These are phyloP conservation scores for Calonectria naviculata DNA, from an alignment of 2,329 filamentous ascomycete genomes.

Conservation along the genomic window DNA sequence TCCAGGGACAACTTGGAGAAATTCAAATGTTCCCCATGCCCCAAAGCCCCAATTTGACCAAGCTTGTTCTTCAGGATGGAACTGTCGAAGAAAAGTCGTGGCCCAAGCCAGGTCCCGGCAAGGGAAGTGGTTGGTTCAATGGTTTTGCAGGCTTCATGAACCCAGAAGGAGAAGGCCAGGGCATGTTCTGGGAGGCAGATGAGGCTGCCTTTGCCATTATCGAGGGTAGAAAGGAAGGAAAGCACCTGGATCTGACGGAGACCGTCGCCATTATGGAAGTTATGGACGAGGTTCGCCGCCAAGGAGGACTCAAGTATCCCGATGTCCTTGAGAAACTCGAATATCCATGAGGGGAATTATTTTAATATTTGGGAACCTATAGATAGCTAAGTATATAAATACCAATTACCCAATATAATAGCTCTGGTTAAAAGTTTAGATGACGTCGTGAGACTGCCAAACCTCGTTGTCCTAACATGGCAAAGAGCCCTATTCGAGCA, in stretches of 20 bases:
- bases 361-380: neutral
- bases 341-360: neutral
- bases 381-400: too few species aligned
- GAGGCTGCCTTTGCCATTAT: slow-evolving; percentile 78
- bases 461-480: too few species aligned
- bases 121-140: slow-evolving; percentile 28
- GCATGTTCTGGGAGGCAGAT: slow-evolving; percentile 90
- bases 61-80: slow-evolving; percentile 64
- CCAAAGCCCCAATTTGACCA: slow-evolving; percentile 73
- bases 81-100: slow-evolving; percentile 59
- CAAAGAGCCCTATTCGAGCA: too few species aligned
- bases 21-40: slow-evolving; percentile 80
- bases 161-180: slow-evolving; percentile 68
- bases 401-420: too few species aligned
- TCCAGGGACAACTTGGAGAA: slow-evolving; percentile 83
- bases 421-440: too few species aligned
- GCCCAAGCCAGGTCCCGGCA: slow-evolving; percentile 59
- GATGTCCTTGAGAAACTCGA: slow-evolving; percentile 41
- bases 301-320: slow-evolving; percentile 64
- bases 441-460: too few species aligned
- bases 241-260: slow-evolving; percentile 75
- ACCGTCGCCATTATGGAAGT: slow-evolving; percentile 85
- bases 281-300: slow-evolving; percentile 65
- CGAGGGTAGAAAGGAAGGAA: slow-evolving; percentile 81
- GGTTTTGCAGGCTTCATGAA: slow-evolving; percentile 45